Evolutionary conservation across 2,329 filamentous ascomycete genomes (phyloP), one percentile per base, ranked within the genome.

Genomic region (Aureobasidium uvarum): DNA sequence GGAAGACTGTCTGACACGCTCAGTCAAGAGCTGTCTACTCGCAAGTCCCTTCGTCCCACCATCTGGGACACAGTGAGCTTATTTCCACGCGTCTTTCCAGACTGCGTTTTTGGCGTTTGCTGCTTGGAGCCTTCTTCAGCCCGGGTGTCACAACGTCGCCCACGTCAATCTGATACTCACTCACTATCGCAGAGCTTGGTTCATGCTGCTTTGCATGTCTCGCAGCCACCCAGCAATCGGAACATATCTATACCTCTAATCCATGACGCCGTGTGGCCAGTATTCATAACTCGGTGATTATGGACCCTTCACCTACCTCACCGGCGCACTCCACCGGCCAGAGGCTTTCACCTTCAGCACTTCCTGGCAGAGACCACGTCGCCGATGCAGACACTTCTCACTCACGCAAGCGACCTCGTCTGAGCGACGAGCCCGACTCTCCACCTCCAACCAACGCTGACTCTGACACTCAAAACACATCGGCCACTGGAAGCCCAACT

Each of bases 391-490:
- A 80, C 70, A 72, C 76, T 60, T 77, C 77, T 41, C 74, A 77
- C 65, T 77, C 78, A 38, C 78, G 79, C 71, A 82, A 81, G 74
- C 77, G 79, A 71, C 79, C 78, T 66, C 72, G 76, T 65, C 67
- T 77, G 60, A 80, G 77, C 70, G 76, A 77, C 70, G 78, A 74
- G 31, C 43, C 50, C 13, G 67, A 69, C 23, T 66, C 71, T 28
- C 62, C 67, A n/a, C 74, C 69, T 69, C 62, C 62, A 67, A 67
- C 67, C 43, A 66, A 66, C 50, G 68, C 33, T 36, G 28, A 72
- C 1, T 50, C 58, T n/a, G 45, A 50, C 18, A 18, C 43, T 28
- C 45, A 50, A n/a, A 50, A 23, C 45, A 46, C n/a, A 3, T 46
- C 55, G 16, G 28, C 25, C 55, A 50, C 46, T 11, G 33, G 18